These are phyloP conservation scores for Cyathus striatus DNA, from an alignment of 768 basidiomycete genomes.

Conservation along the genomic window DNA sequence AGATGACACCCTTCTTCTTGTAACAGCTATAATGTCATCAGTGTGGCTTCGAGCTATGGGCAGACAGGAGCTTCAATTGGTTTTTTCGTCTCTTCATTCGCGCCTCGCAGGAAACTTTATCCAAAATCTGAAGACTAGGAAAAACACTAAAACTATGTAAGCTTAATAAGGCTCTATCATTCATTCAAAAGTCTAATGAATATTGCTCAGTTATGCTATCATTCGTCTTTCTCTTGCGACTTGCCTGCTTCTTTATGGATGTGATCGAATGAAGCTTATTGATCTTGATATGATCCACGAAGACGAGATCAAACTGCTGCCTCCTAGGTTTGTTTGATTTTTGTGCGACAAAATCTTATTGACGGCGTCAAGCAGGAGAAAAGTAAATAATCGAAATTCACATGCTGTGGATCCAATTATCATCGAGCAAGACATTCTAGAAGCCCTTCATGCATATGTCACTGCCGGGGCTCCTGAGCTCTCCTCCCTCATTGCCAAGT, in stretches of 20 bases:
- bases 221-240: slow-evolving; percentile 57
- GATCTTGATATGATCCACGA: slow-evolving; percentile 41
- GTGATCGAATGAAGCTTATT: slow-evolving; percentile 44
- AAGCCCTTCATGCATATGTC: slow-evolving; percentile 47
- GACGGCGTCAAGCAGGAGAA: slow-evolving; percentile 41
- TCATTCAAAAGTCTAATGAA: too few relatives aligned
- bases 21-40: slow-evolving; percentile 50
- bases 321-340: slow-evolving; percentile 44
- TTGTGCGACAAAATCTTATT: slow-evolving; percentile 2
- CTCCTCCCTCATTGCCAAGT: slow-evolving; percentile 51
- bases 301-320: slow-evolving; percentile 43
- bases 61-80: slow-evolving; percentile 50
- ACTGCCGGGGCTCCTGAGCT: slow-evolving; percentile 43
- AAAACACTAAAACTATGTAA: slow-evolving; percentile 30
- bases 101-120: slow-evolving; percentile 36
- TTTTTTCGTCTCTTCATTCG: slow-evolving; percentile 44
- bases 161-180: too few relatives aligned
- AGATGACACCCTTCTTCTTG: slow-evolving; percentile 40
- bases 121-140: slow-evolving; percentile 23
- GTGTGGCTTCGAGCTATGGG: slow-evolving; percentile 58
- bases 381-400: slow-evolving; percentile 33
- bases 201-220: slow-evolving; percentile 45
- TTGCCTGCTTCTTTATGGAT: slow-evolving; percentile 65
- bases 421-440: slow-evolving; percentile 52
- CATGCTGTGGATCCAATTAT: slow-evolving; percentile 53